These are phyloP conservation scores for Phyllostachys edulis DNA, from an alignment of 176 grass and related monocot species.

Conservation along the genomic window DNA sequence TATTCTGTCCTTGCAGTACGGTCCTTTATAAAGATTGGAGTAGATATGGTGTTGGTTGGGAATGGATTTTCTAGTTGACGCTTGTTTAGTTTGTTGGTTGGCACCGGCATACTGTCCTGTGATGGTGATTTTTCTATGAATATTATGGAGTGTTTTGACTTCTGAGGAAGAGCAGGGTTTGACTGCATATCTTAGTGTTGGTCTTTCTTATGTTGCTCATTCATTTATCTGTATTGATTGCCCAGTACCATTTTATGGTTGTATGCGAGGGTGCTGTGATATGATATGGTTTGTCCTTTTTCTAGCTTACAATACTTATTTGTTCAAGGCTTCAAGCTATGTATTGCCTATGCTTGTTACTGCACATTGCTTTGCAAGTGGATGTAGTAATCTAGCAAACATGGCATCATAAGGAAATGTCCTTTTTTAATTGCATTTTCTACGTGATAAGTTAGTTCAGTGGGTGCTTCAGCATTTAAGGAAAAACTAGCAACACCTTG, in stretches of 20 bases:
- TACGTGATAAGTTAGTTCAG: neutral
- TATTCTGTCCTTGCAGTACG: neutral
- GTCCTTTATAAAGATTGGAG: neutral
- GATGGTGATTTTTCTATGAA: neutral
- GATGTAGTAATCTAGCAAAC: neutral
- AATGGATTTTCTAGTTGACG: conserved; percentile 17
- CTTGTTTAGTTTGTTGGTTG: conserved; percentile 34
- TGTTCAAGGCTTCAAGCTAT: conserved; percentile 9
- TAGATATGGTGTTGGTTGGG: conserved; percentile 39
- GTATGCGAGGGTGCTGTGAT: neutral
- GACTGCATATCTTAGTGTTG: neutral
- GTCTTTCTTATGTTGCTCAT: neutral
- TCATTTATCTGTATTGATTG: neutral
- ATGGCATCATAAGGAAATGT: neutral
- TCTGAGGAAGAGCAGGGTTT: neutral
- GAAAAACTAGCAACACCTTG: neutral
- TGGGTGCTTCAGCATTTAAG: neutral
- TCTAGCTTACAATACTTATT: neutral
- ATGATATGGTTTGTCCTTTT: neutral
- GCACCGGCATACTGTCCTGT: neutral
- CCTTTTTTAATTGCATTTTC: neutral
- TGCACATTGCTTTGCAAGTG: conserved; percentile 15
- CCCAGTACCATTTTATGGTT: neutral
- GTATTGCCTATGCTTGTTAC: neutral
- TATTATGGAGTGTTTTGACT: conserved; percentile 16